These are phyloP conservation scores for Thelonectria discophora DNA, from an alignment of 2,329 filamentous ascomycete species.

Conservation along the genomic window DNA sequence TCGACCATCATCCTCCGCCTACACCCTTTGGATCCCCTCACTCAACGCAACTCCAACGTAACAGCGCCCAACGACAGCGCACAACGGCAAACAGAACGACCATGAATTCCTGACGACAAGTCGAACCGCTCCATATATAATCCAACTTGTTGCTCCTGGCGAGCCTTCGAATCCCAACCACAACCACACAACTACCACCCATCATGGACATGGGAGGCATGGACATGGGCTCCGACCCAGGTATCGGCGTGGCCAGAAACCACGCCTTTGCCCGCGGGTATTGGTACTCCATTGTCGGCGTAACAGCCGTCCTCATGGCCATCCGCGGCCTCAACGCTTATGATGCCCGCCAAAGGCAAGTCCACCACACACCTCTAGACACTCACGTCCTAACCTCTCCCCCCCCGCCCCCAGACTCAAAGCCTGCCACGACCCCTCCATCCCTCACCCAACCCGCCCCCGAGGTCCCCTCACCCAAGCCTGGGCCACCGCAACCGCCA, in stretches of 20 bases:
- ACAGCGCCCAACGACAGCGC: too few relatives aligned
- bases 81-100: background rate
- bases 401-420: slow-evolving; percentile 53
- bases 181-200: slow-evolving; percentile 6
- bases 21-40: background rate
- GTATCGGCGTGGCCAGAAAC: slow-evolving; percentile 55
- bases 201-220: slow-evolving; percentile 46
- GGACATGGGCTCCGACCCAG: slow-evolving; percentile 40
- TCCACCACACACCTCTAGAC: background rate
- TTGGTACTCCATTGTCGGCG: slow-evolving; percentile 66
- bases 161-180: background rate
- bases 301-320: slow-evolving; percentile 53
- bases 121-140: background rate
- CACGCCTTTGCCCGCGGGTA: slow-evolving; percentile 62
- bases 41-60: too few relatives aligned
- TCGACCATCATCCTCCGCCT: background rate
- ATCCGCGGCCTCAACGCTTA: slow-evolving; percentile 56
- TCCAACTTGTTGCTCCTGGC: slow-evolving; percentile 5
- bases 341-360: slow-evolving; percentile 54
- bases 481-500: slow-evolving; percentile 68
- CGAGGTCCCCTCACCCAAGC: slow-evolving; percentile 55
- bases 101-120: slow-evolving; percentile 1
- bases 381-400: background rate
- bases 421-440: slow-evolving; percentile 53
- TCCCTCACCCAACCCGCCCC: slow-evolving; percentile 62